Conservation (phyloP, 2,329 filamentous ascomycete genomes). For the Chalaropsis thielavioides region DNA sequence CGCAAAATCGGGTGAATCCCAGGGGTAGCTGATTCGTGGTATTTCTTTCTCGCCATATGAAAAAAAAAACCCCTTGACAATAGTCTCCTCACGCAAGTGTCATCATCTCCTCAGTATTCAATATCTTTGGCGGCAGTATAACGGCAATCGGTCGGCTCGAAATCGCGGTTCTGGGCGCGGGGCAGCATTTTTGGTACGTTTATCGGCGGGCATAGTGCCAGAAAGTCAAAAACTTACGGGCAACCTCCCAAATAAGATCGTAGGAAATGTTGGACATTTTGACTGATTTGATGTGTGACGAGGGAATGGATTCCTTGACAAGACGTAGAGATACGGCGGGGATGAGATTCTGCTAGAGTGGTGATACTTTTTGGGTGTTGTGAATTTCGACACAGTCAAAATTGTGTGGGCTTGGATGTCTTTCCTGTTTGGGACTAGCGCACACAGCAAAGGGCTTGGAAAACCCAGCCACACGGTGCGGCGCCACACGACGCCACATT, state of each 20-base stretch:
- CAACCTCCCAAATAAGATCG: constrained; percentile 89
- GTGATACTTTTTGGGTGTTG: constrained; percentile 16
- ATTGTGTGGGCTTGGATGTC: constrained; percentile 15
- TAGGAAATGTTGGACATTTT: constrained; percentile 64
- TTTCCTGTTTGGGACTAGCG: constrained; percentile 16
- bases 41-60: background rate
- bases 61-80: constrained; percentile 8
- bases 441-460: constrained; percentile 18
- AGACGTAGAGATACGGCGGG: constrained; percentile 10
- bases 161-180: background rate
- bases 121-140: background rate
- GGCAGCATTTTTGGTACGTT: background rate
- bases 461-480: constrained; percentile 8
- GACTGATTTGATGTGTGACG: constrained; percentile 24
- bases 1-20: background rate
- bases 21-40: background rate
- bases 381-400: constrained; percentile 16
- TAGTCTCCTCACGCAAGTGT: constrained; percentile 3
- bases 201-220: background rate
- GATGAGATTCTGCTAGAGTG: constrained; percentile 13
- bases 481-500: background rate
- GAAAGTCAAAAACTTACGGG: constrained; percentile 54
- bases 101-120: background rate
- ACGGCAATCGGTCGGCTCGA: background rate
- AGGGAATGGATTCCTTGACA: constrained; percentile 16